Conservation (phyloP, 2,329 filamentous ascomycete species). For the Colletotrichum sojae region DNA sequence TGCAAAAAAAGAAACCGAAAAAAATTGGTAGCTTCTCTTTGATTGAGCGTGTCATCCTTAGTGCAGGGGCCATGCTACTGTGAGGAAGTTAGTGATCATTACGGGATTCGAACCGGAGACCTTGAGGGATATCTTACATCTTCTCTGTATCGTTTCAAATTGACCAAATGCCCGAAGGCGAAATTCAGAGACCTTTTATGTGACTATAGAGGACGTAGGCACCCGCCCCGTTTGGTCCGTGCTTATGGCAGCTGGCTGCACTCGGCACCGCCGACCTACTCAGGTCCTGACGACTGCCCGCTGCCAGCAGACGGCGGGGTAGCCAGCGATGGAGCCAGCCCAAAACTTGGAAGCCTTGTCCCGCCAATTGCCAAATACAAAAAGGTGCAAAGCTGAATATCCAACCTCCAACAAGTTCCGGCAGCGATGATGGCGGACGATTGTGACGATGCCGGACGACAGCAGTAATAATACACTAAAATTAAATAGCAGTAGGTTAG, state of each 20-base stretch:
- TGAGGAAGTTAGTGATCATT: neutral
- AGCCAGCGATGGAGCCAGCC: too few species aligned
- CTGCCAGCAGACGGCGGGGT: too few species aligned
- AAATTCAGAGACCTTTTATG: neutral
- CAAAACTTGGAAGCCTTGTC: too few species aligned
- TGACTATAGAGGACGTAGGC: neutral
- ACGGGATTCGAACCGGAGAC: neutral
- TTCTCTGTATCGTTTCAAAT: slow-evolving; percentile 47
- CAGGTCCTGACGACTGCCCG: too few species aligned
- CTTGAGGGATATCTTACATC: slow-evolving; percentile 4
- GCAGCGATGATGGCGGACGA: too few species aligned
- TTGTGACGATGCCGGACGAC: too few species aligned
- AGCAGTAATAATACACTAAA: too few species aligned
- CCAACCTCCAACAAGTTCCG: too few species aligned
- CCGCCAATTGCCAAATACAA: too few species aligned
- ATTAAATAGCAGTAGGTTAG: too few species aligned
- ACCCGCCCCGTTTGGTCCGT: neutral
- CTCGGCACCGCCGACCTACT: too few species aligned
- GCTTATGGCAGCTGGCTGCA: neutral
- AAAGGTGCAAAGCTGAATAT: too few species aligned
- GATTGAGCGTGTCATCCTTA: neutral
- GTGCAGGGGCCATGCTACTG: slow-evolving; percentile 49
- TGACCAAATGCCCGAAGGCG: slow-evolving; percentile 49
- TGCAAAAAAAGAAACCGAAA: neutral
- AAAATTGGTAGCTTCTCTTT: neutral